These are phyloP conservation scores for Hypoxylon rubiginosum DNA, from an alignment of 2,329 filamentous ascomycete species.

Conservation along the genomic window DNA sequence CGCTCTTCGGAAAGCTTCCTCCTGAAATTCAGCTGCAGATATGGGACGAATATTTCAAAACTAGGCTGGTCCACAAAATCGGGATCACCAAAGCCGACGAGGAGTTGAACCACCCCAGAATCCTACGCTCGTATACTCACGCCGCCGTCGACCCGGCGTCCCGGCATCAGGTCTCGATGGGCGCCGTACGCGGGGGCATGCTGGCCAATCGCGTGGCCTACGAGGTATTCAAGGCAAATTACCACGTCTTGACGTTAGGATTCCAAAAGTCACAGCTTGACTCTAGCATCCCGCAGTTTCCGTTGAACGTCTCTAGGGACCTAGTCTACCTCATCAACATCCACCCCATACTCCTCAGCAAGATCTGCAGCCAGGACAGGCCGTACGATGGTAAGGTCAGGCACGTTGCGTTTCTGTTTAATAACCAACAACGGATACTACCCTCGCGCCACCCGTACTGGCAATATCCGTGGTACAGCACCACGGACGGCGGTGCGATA, in stretches of 20 bases:
- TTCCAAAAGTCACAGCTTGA: background rate
- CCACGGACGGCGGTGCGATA: background rate
- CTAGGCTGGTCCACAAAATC: conserved; percentile 8
- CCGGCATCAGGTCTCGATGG: conserved; percentile 1
- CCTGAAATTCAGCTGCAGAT: conserved; percentile 5
- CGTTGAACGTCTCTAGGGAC: background rate
- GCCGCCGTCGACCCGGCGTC: background rate
- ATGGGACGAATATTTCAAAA: conserved; percentile 9
- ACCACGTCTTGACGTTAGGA: background rate
- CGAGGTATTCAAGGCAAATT: background rate
- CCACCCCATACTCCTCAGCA: conserved; percentile 8
- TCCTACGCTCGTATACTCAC: conserved; percentile 6
- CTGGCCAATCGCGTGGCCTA: conserved; percentile 3
- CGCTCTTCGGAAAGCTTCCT: background rate
- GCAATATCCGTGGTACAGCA: conserved; percentile 7
- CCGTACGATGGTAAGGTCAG: conserved; percentile 6
- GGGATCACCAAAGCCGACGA: conserved; percentile 9
- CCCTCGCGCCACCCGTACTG: conserved; percentile 4
- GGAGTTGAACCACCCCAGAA: background rate
- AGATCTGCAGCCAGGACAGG: conserved; percentile 8
- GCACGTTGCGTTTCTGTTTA: conserved; percentile 4
- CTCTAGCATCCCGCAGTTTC: background rate
- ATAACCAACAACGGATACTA: conserved; percentile 4
- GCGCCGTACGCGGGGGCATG: background rate
- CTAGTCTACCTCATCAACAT: conserved; percentile 9